These are phyloP conservation scores for Stagonosporopsis cucurbitacearum DNA, from an alignment of 2,329 filamentous ascomycete species.

Conservation along the genomic window DNA sequence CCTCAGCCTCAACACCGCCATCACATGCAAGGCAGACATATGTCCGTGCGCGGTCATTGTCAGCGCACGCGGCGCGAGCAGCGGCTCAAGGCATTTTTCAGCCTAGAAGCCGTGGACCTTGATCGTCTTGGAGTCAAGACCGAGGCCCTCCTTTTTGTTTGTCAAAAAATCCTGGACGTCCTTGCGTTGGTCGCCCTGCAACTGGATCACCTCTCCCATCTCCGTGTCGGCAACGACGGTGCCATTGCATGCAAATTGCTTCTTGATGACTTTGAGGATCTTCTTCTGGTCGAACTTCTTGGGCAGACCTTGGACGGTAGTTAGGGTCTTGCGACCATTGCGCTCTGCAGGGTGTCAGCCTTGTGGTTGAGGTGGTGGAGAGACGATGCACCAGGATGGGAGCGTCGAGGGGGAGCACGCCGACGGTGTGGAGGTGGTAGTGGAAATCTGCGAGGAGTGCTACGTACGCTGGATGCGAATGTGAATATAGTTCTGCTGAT, in stretches of 20 bases:
- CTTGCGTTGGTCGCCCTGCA: constrained; percentile 99
- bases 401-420: neutral
- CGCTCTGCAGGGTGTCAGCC: constrained; percentile 73
- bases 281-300: constrained; percentile 99
- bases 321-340: constrained; percentile 99
- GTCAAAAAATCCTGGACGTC: constrained; percentile 97
- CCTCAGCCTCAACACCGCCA: neutral
- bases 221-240: constrained; percentile 95
- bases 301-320: constrained; percentile 97
- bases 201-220: constrained; percentile 99
- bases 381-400: neutral
- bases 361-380: constrained; percentile 1
- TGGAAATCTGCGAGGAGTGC: neutral
- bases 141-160: constrained; percentile 93
- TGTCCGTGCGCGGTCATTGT: neutral
- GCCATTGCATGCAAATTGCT: constrained; percentile 99
- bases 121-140: constrained; percentile 95
- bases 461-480: constrained; percentile 96
- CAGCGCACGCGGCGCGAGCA: constrained; percentile 6
- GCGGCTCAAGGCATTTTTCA: constrained; percentile 6
- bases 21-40: constrained; percentile 4
- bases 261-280: constrained; percentile 99
- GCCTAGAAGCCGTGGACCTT: constrained; percentile 67
- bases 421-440: neutral
- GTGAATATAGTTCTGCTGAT: constrained; percentile 92